Conservation (phyloP, 2,329 filamentous ascomycete genomes). For the Calonectria multiphialidica region DNA sequence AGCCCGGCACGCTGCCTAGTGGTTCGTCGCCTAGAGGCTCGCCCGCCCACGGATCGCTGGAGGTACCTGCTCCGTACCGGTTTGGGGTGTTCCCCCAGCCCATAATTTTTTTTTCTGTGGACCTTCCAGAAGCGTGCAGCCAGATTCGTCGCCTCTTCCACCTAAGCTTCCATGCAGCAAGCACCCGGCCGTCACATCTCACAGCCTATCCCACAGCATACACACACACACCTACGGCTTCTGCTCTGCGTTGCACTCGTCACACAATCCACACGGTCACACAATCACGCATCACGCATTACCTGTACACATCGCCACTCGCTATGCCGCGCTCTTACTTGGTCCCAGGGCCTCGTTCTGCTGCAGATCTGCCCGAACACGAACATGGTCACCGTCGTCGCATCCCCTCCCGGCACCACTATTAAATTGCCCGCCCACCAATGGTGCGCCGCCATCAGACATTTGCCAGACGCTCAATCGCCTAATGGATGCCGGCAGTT, state of each 20-base stretch:
- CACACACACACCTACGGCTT: not conserved
- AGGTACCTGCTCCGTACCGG: slow-evolving; percentile 6
- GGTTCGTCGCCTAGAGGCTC: slow-evolving; percentile 7
- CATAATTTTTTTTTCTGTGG: slow-evolving; percentile 12
- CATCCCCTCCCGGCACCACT: slow-evolving; percentile 7
- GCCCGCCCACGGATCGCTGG: slow-evolving; percentile 12
- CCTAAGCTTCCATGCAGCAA: slow-evolving; percentile 23
- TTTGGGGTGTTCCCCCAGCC: slow-evolving; percentile 7
- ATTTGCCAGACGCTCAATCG: not conserved
- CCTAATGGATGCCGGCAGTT: slow-evolving; percentile 7
- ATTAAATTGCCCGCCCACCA: slow-evolving; percentile 1
- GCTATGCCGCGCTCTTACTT: slow-evolving; percentile 1
- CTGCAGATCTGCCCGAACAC: slow-evolving; percentile 11
- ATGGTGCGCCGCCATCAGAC: not conserved
- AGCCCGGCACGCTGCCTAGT: slow-evolving; percentile 7
- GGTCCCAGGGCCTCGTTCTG: not conserved
- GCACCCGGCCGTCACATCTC: not conserved
- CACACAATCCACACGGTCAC: not conserved
- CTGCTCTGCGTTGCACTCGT: not conserved
- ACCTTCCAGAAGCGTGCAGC: slow-evolving; percentile 22
- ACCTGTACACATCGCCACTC: slow-evolving; percentile 1
- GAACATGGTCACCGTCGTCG: not conserved
- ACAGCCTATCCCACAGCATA: no score
- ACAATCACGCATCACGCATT: not conserved
- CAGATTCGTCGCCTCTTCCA: slow-evolving; percentile 18